These are phyloP conservation scores for Metroxylon sagu DNA, from an alignment of 176 grass and related monocot genomes.

Conservation along the genomic window DNA sequence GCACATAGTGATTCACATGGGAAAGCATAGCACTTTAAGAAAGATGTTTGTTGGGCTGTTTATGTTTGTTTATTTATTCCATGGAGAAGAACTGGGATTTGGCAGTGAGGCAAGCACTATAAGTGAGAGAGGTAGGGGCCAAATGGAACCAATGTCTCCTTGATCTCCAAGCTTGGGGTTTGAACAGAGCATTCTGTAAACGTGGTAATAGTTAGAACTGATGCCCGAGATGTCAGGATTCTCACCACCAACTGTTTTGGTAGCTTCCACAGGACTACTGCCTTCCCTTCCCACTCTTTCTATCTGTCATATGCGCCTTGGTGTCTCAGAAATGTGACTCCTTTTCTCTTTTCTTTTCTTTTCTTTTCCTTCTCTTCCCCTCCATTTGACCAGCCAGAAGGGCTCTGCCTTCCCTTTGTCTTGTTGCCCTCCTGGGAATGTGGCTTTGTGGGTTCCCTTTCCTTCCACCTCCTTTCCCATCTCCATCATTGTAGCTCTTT, in stretches of 20 bases:
- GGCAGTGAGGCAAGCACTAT: background rate
- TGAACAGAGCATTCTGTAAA: background rate
- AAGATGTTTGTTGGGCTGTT: conserved; percentile 3
- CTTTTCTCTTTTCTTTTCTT: background rate
- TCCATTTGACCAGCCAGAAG: conserved; percentile 38
- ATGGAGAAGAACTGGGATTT: background rate
- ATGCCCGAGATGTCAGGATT: background rate
- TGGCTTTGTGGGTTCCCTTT: conserved; percentile 24
- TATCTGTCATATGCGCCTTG: background rate
- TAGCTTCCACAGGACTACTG: background rate
- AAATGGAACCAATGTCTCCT: background rate
- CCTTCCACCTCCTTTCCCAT: conserved; percentile 36
- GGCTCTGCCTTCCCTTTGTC: background rate
- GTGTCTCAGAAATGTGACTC: conserved; percentile 22
- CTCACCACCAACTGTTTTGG: background rate
- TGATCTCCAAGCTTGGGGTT: too few species aligned
- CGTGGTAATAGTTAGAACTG: background rate
- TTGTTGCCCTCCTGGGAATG: conserved; percentile 25
- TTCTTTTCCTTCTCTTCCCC: conserved; percentile 2
- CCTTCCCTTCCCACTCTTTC: background rate
- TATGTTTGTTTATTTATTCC: background rate
- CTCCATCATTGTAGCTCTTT: conserved; percentile 39
- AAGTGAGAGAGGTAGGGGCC: background rate
- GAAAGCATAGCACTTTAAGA: background rate
- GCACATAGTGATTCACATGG: background rate